Evolutionary conservation across 2,329 filamentous ascomycete species (phyloP), one percentile per base, ranked within the genome.

Genomic region (Pseudogymnoascus sp.): DNA sequence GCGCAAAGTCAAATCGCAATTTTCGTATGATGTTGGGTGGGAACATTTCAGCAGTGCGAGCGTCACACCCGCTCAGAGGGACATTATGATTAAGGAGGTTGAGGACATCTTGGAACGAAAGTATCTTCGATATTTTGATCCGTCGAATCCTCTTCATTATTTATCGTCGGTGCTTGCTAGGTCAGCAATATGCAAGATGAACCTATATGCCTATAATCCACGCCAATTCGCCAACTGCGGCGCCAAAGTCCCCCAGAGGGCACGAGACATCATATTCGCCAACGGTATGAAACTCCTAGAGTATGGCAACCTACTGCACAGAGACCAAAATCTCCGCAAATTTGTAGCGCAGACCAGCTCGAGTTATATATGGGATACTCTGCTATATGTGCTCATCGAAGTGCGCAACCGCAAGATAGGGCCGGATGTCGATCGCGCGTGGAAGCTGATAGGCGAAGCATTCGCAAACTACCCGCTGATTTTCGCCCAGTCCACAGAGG

Each of bases 61-160:
- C 43, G 49, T 66, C 29, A 43, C 63, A 6, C 23, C 67, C 37
- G 38, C 64, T 58, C 45, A 63, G 31, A 63, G 61, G 37, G 69
- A 73, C 29, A 64, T 45, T 8, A 31, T 68, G 6, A 72, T 77
- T 31, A 68, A 73, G 65, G 70, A 76, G 61, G 63, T 77, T 2
- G 73, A 76, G 52, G 66, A 68, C 6, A 52, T 65, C 2, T 69
- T 77, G 55, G 72, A 78, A 58, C 66, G 67, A n/a, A 74, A 71
- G 12, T 76, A 73, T 58, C 61, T 77, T 14, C 67, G 64, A 1
- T 71, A 76, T 58, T 77, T 72, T 62, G 75, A 77, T 62, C 65
- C 68, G 10, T 71, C 72, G 4, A 63, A 65, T n/a, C 60, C 68
- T 33, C 61, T 67, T 37, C 68, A 70, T 62, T 23, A 63, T 49